Evolutionary conservation across 2,329 filamentous ascomycete genomes (phyloP), one percentile per base, ranked within the genome.

Genomic region (Aureobasidium pullulans): DNA sequence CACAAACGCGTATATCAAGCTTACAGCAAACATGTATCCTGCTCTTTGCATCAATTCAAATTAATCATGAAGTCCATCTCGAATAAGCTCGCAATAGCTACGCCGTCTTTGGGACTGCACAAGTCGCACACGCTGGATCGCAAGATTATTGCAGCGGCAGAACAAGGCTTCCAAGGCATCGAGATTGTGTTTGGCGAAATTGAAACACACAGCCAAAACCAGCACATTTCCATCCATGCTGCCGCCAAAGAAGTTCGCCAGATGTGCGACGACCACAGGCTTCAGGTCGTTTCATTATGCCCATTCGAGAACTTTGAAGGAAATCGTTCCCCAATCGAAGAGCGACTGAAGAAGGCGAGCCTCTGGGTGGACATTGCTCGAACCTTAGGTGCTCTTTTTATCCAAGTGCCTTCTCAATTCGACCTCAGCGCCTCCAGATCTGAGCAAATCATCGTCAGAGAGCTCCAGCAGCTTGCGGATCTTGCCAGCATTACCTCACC

Each of bases 391-490:
- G 53, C 40, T 6, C 19, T 36, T 11, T 44, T 36, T 23, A 31
- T 47, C n/a, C 40, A 57, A n/a, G 36, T 54, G 10, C 50, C 50
- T 54, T 34, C 34, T n/a, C 32, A 54, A 15, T 54, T 39, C 28
- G 32, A 37, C n/a, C 8, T 9, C 8, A 28, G 9, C n/a, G 50
- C 50, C 9, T 23, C 23, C 39, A 39, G 50, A 23, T 32, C 34
- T 4, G 32, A 40, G n/a, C 8, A 13, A 7, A n/a, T 40, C 13
- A 54, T 54, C 34, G 36, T 54, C 13, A 11, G 34, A 19, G 50
- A 54, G 36, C 34, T 54, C 6, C 34, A 40, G 36, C 29, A 23
- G 10, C 50, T 54, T 5, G n/a, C 32, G 15, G 50, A 54, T 39
- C 7, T 54, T 9, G 50, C 50, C 16, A 54, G 36, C 10, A 23